These are phyloP conservation scores for Draba incana DNA, from an alignment of 345 rosid genomes.

Conservation along the genomic window DNA sequence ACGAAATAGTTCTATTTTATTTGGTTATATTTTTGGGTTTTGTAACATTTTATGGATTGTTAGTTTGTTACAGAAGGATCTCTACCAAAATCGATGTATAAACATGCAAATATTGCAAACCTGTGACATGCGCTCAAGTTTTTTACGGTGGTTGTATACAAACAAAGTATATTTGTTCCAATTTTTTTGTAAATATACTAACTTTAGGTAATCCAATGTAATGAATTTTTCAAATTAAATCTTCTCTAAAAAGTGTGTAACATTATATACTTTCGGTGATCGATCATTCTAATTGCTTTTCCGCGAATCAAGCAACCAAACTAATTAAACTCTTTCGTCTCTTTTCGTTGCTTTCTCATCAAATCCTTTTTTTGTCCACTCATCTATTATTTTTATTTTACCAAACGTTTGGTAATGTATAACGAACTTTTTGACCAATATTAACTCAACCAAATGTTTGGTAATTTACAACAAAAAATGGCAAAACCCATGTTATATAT, in stretches of 20 bases:
- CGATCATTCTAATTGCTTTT: slow-evolving; percentile 35
- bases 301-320: slow-evolving; percentile 35
- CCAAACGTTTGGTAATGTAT: slow-evolving; percentile 20
- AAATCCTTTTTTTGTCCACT: background rate
- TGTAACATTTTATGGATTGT: too few species aligned
- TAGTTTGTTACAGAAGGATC: too few species aligned
- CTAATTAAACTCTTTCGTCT: background rate
- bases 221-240: background rate
- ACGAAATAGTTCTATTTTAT: too few species aligned
- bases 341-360: slow-evolving; percentile 16
- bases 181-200: too few species aligned
- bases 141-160: too few species aligned
- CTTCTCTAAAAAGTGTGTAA: background rate
- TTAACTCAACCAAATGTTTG: slow-evolving; percentile 20
- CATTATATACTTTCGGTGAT: slow-evolving; percentile 24
- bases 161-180: too few species aligned
- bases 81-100: too few species aligned
- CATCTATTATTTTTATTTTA: background rate
- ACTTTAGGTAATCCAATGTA: background rate
- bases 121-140: too few species aligned
- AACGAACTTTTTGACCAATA: background rate
- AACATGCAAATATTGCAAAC: too few species aligned
- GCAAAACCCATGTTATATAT: background rate
- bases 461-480: background rate
- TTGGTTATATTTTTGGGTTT: too few species aligned